A percentile compares a stretch with the other conserved stretches of the same genome.
These are phyloP conservation scores for Diutina neorugosa DNA, from an alignment of 1,139 yeast species.

Conservation along the genomic window DNA sequence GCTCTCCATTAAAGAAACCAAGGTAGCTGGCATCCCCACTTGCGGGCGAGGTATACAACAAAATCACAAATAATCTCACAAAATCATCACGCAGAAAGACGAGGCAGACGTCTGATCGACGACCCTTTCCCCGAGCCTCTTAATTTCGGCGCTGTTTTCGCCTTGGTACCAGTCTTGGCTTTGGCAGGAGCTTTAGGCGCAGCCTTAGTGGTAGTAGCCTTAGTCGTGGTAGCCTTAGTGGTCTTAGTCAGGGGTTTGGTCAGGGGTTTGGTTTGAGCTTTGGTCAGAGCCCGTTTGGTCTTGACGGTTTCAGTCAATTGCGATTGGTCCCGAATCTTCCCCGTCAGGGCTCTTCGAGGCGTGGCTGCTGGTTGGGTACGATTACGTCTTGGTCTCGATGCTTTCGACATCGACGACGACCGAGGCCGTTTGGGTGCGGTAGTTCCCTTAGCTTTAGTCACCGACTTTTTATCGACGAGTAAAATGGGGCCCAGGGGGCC, in stretches of 20 bases:
- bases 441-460: slow-evolving; percentile 15
- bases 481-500: slow-evolving; percentile 75
- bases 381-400: slow-evolving; percentile 11
- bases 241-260: too few species aligned
- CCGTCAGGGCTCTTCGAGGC: not conserved
- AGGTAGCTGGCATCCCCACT: slow-evolving; percentile 11
- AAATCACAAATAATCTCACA: slow-evolving; percentile 1
- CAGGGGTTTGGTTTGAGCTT: too few species aligned
- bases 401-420: slow-evolving; percentile 4
- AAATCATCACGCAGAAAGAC: slow-evolving; percentile 9
- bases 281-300: too few species aligned
- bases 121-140: slow-evolving; percentile 8
- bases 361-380: slow-evolving; percentile 6
- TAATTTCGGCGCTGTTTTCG: slow-evolving; percentile 6
- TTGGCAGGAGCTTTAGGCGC: slow-evolving; percentile 6
- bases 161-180: slow-evolving; percentile 10
- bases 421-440: slow-evolving; percentile 7
- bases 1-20: slow-evolving; percentile 8
- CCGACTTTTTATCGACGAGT: slow-evolving; percentile 19
- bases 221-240: slow-evolving; percentile 6
- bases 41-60: slow-evolving; percentile 4
- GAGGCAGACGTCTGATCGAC: slow-evolving; percentile 11
- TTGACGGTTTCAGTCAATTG: slow-evolving; percentile 7
- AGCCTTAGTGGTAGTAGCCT: slow-evolving; percentile 7
- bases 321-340: slow-evolving; percentile 5